A percentile compares a stretch with the other conserved stretches of the same genome.
phyloP scores from a whole-genome alignment of 1,284 basidiomycete species.

The Irpex lacteus region DNA sequence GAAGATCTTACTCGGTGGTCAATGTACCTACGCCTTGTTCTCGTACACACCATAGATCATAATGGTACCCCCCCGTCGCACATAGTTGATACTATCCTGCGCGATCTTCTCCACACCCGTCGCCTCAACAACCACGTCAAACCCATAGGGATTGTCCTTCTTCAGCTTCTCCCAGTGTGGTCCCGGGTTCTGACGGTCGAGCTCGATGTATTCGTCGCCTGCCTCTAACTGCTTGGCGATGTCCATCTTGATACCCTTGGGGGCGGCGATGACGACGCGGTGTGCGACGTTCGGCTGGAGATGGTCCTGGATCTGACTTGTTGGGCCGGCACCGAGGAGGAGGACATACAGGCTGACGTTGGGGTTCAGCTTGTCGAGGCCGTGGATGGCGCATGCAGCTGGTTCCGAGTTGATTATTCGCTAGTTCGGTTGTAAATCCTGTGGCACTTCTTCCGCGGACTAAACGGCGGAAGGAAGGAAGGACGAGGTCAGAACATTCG shows the following conservation, averaged over 20 bases:
- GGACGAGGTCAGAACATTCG: no score
- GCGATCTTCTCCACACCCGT: conserved; percentile 52
- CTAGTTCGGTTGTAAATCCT: no score
- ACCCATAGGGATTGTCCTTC: conserved; percentile 79
- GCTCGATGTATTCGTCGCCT: conserved; percentile 80
- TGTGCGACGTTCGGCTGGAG: conserved; percentile 67
- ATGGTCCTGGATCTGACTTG: conserved; percentile 82
- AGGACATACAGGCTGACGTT: conserved; percentile 78
- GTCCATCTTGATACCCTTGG: conserved; percentile 85
- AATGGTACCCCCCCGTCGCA: conserved; percentile 49
- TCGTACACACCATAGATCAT: conserved; percentile 61
- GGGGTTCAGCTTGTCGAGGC: conserved; percentile 79
- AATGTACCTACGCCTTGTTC: conserved; percentile 50
- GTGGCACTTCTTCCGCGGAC: no score
- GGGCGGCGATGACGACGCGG: conserved; percentile 79
- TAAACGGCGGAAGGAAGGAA: no score
- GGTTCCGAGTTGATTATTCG: no score
- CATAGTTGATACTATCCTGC: conserved; percentile 59
- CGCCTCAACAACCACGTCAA: conserved; percentile 70
- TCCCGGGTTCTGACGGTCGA: conserved; percentile 73
- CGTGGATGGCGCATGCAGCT: conserved; percentile 85
- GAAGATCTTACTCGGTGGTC: conserved; percentile 62
- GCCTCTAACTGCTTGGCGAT: conserved; percentile 75
- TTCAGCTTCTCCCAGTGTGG: conserved; percentile 78
- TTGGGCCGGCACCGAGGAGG: conserved; percentile 77